Evolutionary conservation across 1,139 yeast species (phyloP).

Genomic region (Yamadazyma oceani): DNA sequence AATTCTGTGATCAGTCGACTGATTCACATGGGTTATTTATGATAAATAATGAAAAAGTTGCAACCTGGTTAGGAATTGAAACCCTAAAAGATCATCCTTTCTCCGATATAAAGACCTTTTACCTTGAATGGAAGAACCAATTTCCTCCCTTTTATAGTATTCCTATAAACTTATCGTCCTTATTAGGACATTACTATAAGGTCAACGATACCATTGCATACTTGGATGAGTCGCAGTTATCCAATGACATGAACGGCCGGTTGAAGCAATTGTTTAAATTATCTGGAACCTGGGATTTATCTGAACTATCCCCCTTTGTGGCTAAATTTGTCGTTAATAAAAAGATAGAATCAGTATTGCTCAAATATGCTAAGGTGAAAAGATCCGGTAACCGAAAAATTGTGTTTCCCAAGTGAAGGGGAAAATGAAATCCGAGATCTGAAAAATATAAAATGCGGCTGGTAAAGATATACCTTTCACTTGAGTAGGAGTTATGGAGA

Average conservation of each 20-base stretch:
- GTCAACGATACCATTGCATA: conserved; percentile 52
- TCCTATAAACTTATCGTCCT: conserved; percentile 50
- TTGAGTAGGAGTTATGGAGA: not conserved
- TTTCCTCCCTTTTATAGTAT: conserved; percentile 66
- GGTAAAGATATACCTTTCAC: no score
- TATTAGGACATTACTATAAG: conserved; percentile 56
- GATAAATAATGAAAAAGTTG: conserved; percentile 41
- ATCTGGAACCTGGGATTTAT: conserved; percentile 66
- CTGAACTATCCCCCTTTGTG: conserved; percentile 72
- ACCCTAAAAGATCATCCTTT: conserved; percentile 41
- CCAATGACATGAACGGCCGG: conserved; percentile 53
- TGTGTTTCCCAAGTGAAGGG: conserved; percentile 12
- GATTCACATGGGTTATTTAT: conserved; percentile 20
- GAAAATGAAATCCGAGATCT: no score
- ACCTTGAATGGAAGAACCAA: conserved; percentile 61
- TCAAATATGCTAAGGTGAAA: conserved; percentile 75
- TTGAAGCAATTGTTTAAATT: conserved; percentile 61
- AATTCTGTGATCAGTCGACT: conserved; percentile 9
- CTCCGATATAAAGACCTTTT: conserved; percentile 44
- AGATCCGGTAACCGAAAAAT: conserved; percentile 49
- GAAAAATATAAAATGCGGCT: no score
- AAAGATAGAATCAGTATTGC: conserved; percentile 66
- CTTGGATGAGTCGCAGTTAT: conserved; percentile 48
- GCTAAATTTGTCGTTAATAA: conserved; percentile 53
- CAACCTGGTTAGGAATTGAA: conserved; percentile 61